A percentile compares a stretch with the other conserved stretches of the same genome.
phyloP scores from a whole-genome alignment of 2,329 filamentous ascomycete genomes.

The Colletotrichum sansevieriae region DNA sequence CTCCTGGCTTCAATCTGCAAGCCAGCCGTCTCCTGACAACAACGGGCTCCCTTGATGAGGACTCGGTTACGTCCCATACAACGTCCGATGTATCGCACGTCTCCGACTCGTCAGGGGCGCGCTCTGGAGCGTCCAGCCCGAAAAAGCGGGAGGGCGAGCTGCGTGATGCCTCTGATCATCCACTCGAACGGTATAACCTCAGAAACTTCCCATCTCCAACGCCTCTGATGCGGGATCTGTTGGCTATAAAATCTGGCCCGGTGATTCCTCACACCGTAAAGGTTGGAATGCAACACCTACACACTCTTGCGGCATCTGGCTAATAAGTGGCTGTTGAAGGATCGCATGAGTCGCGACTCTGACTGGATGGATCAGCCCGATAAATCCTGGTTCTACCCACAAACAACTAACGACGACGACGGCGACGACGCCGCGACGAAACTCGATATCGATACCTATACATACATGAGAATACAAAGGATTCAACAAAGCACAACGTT shows the following conservation, averaged over 20 bases:
- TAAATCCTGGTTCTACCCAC: background rate
- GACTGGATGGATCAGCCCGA: background rate
- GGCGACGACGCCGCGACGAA: too few species aligned
- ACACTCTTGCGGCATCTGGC: background rate
- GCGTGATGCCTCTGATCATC: background rate
- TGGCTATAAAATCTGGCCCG: background rate
- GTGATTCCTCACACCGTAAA: background rate
- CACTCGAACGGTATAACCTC: background rate
- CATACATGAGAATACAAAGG: background rate
- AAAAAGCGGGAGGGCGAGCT: constrained; percentile 10
- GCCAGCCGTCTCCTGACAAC: background rate
- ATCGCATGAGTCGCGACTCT: background rate
- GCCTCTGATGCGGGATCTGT: background rate
- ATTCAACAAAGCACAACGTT: background rate
- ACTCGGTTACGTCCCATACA: background rate
- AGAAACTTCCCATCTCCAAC: background rate
- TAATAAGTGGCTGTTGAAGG: fast-evolving
- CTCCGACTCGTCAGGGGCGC: background rate
- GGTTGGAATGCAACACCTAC: background rate
- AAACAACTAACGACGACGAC: background rate
- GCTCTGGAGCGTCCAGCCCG: background rate
- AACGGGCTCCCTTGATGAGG: background rate
- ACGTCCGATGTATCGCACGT: background rate
- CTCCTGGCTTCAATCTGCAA: background rate
- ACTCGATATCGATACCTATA: background rate